Conservation (phyloP, 2,329 filamentous ascomycete genomes). For the Colletotrichum caudatum region DNA sequence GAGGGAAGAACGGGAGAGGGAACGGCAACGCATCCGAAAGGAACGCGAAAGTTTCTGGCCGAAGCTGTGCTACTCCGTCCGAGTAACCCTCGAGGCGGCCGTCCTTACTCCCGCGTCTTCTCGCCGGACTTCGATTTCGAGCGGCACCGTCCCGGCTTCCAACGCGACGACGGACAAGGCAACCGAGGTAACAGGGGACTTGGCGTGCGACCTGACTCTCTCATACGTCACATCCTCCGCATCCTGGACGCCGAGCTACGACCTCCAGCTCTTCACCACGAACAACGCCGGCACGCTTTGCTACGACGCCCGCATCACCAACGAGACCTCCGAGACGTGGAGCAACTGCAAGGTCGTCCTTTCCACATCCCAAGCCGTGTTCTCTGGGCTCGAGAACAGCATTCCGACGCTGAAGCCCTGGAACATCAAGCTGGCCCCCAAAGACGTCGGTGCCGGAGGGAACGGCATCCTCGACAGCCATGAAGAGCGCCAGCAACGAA, state of each 20-base stretch:
- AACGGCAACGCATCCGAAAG: slow-evolving; percentile 57
- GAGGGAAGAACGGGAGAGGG: slow-evolving; percentile 53
- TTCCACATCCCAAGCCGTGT: slow-evolving; percentile 72
- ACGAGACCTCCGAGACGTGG: slow-evolving; percentile 74
- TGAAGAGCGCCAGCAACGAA: slow-evolving; percentile 53
- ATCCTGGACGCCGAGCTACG: slow-evolving; percentile 72
- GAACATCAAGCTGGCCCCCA: slow-evolving; percentile 63
- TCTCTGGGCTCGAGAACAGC: slow-evolving; percentile 65
- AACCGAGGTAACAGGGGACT: slow-evolving; percentile 39
- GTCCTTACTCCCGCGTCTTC: slow-evolving; percentile 59
- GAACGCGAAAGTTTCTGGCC: slow-evolving; percentile 64
- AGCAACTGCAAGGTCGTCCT: slow-evolving; percentile 69
- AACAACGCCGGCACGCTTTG: slow-evolving; percentile 64
- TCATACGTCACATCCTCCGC: slow-evolving; percentile 70
- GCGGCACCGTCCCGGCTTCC: slow-evolving; percentile 63
- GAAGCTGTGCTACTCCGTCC: slow-evolving; percentile 61
- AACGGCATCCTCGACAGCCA: slow-evolving; percentile 53
- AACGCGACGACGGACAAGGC: slow-evolving; percentile 53
- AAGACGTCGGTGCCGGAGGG: slow-evolving; percentile 31
- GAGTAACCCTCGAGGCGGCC: slow-evolving; percentile 63
- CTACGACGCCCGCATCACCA: slow-evolving; percentile 73
- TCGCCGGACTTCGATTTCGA: slow-evolving; percentile 62
- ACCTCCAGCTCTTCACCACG: slow-evolving; percentile 70
- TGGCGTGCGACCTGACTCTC: slow-evolving; percentile 62
- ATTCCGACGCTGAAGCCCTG: slow-evolving; percentile 68